Evolutionary conservation across 768 basidiomycete genomes (phyloP).

Genomic region (Mycena metata): DNA sequence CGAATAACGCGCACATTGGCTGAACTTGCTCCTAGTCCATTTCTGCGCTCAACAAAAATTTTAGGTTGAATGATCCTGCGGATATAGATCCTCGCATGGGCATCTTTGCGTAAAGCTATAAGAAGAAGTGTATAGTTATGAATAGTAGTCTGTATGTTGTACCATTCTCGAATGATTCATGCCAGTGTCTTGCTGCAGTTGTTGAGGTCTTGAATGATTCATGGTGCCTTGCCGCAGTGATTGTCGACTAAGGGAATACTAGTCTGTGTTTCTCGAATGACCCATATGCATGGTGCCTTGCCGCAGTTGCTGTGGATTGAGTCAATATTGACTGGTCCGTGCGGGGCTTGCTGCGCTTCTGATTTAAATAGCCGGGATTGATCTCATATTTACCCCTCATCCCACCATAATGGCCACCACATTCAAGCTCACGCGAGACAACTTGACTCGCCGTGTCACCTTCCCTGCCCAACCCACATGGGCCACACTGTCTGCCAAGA

Average conservation of each 20-base stretch:
- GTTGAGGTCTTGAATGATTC: constrained; percentile 13
- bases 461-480: constrained; percentile 70
- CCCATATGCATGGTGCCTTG: constrained; percentile 16
- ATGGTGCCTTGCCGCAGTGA: constrained; percentile 30
- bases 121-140: constrained; percentile 21
- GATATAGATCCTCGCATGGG: constrained; percentile 74
- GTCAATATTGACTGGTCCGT: constrained; percentile 31
- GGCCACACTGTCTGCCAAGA: constrained; percentile 67
- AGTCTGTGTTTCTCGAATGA: constrained; percentile 31
- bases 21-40: constrained; percentile 41
- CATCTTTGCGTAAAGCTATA: constrained; percentile 71
- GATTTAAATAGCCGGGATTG: constrained; percentile 15
- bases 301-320: constrained; percentile 27
- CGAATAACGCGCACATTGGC: too few relatives aligned
- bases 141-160: constrained; percentile 22
- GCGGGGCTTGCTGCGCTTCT: constrained; percentile 9
- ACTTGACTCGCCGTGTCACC: constrained; percentile 70
- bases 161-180: constrained; percentile 29
- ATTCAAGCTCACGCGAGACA: constrained; percentile 77
- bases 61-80: constrained; percentile 69
- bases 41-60: constrained; percentile 64
- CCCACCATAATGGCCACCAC: constrained; percentile 63
- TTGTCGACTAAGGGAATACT: too few relatives aligned
- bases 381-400: constrained; percentile 36
- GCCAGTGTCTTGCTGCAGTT: constrained; percentile 26